Evolutionary conservation across 495 filamentous ascomycete species (phyloP).

Genomic region (Thermothielavioides terrestris): DNA sequence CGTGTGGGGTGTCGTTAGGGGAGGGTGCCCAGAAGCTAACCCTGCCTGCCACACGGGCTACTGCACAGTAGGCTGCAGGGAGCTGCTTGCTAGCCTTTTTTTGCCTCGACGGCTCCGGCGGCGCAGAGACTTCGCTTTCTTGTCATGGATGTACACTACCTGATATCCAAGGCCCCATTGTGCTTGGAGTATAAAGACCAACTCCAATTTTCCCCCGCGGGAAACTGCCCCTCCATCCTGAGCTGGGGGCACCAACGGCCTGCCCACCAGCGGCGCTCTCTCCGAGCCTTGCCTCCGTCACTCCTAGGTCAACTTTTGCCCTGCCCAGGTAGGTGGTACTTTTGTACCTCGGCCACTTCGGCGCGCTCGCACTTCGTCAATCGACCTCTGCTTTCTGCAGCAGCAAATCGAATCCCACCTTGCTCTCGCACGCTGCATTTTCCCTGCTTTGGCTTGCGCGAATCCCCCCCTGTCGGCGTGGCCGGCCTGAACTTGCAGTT

Average conservation of each 20-base stretch:
- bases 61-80: constrained; percentile 19
- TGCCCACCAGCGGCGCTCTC: constrained; percentile 33
- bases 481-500: no score
- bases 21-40: constrained; percentile 14
- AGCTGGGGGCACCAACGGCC: constrained; percentile 36
- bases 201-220: constrained; percentile 27
- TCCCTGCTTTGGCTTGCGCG: background rate
- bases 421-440: background rate
- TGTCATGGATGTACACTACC: constrained; percentile 11
- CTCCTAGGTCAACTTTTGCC: constrained; percentile 1
- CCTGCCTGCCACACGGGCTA: constrained; percentile 8
- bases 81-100: constrained; percentile 18
- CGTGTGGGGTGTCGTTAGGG: constrained; percentile 22
- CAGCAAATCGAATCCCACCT: no score
- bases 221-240: constrained; percentile 33
- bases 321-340: constrained; percentile 9
- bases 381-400: background rate
- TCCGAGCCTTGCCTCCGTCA: background rate
- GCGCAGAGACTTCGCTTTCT: constrained; percentile 18
- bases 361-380: constrained; percentile 4
- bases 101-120: constrained; percentile 22
- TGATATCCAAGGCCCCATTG: constrained; percentile 2
- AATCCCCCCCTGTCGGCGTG: no score
- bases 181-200: constrained; percentile 39
- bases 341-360: background rate